phyloP scores from a whole-genome alignment of 2,329 filamentous ascomycete genomes.

The Pestalotiopsis sp. region DNA sequence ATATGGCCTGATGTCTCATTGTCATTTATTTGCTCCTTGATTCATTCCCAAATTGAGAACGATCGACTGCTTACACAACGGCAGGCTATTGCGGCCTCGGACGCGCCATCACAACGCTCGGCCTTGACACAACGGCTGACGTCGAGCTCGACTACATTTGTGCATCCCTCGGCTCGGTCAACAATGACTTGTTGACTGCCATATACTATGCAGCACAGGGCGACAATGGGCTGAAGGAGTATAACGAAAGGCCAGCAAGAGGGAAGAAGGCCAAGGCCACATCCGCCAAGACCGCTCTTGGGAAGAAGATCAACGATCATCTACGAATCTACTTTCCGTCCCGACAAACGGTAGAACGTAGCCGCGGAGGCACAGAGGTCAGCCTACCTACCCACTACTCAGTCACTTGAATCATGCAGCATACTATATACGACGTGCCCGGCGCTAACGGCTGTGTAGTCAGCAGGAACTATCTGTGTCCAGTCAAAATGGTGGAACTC shows the following conservation, averaged over 20 bases:
- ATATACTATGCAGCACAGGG: constrained; percentile 59
- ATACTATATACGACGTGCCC: background rate
- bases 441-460: constrained; percentile 38
- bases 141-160: constrained; percentile 76
- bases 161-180: constrained; percentile 81
- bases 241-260: constrained; percentile 39
- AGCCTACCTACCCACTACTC: constrained; percentile 28
- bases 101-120: constrained; percentile 64
- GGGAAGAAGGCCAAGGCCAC: constrained; percentile 30
- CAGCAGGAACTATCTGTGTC: constrained; percentile 83
- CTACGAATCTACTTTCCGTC: constrained; percentile 85
- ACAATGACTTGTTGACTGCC: constrained; percentile 63
- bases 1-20: constrained; percentile 1
- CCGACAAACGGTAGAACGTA: constrained; percentile 65
- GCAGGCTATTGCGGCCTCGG: constrained; percentile 76
- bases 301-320: constrained; percentile 40
- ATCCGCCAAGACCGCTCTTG: constrained; percentile 23
- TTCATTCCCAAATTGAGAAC: background rate
- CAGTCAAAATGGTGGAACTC: constrained; percentile 72
- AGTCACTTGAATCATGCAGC: background rate
- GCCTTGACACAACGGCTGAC: constrained; percentile 55
- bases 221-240: constrained; percentile 49
- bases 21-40: background rate
- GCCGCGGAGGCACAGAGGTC: constrained; percentile 64
- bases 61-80: constrained; percentile 4